phyloP scores from a whole-genome alignment of 2,329 filamentous ascomycete species.

The Rhynchosporium agropyri region DNA sequence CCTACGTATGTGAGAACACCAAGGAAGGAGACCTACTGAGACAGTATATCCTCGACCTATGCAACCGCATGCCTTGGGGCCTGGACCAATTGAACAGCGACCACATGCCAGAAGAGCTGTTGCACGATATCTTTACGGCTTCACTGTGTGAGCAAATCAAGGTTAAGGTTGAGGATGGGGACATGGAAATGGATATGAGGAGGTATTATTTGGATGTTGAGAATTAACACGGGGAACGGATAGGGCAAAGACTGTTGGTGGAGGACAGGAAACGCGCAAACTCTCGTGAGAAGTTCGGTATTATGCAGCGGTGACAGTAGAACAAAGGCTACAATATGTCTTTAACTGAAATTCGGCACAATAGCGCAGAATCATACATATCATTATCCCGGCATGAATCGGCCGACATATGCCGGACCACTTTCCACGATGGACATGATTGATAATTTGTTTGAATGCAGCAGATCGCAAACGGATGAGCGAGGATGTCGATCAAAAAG shows the following conservation, averaged over 20 bases:
- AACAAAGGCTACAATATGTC: too few relatives aligned
- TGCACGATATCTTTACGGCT: conserved; percentile 4
- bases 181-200: neutral
- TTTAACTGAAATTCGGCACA: too few relatives aligned
- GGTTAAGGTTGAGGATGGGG: neutral
- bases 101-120: conserved; percentile 2
- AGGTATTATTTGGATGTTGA: neutral
- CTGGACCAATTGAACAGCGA: neutral
- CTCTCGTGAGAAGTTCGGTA: neutral
- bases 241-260: neutral
- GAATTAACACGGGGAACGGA: neutral
- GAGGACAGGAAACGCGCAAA: neutral
- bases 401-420: too few relatives aligned
- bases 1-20: conserved; percentile 6
- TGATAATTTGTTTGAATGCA: too few relatives aligned
- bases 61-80: neutral
- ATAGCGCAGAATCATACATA: too few relatives aligned
- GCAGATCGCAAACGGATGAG: too few relatives aligned
- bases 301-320: neutral
- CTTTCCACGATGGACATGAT: too few relatives aligned
- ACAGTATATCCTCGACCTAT: conserved; percentile 6
- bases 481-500: too few relatives aligned
- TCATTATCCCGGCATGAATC: too few relatives aligned
- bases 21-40: neutral
- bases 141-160: neutral